Evolutionary conservation across 352 stramenopile species (phyloP).

Genomic region (Aphanomyces astaci): DNA sequence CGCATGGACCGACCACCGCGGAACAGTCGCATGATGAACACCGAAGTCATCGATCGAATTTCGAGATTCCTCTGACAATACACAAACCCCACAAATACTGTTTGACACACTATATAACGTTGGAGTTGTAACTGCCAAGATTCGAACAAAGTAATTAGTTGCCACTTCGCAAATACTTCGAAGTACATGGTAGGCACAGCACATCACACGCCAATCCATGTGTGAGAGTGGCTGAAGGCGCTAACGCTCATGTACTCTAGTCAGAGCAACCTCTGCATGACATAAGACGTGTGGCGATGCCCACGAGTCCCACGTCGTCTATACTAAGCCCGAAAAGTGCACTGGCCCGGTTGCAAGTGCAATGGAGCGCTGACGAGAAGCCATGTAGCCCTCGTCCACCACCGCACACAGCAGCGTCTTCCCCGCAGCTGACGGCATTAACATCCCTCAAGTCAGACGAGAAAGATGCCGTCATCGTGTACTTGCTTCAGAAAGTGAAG

Average conservation of each 20-base stretch:
- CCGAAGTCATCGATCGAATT: not conserved
- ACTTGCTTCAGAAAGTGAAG: constrained; percentile 20
- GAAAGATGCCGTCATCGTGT: constrained; percentile 22
- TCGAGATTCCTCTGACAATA: not conserved
- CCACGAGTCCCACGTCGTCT: not conserved
- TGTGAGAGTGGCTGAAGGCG: no score
- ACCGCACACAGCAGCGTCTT: not conserved
- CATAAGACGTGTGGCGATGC: not conserved
- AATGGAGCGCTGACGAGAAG: not conserved
- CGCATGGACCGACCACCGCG: not conserved
- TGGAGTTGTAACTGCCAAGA: not conserved
- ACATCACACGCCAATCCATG: no score
- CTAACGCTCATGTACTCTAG: no score
- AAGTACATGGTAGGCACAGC: no score
- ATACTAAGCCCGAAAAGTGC: not conserved
- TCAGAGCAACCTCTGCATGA: not conserved
- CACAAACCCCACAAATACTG: not conserved
- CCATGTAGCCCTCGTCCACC: not conserved
- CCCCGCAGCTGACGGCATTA: not conserved
- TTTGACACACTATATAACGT: not conserved
- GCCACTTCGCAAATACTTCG: no score
- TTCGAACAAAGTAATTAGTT: no score
- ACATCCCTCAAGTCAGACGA: not conserved
- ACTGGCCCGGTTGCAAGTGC: not conserved
- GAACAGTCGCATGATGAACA: not conserved